Percentiles rank a stretch among this genome's conserved stretches.
Conservation (phyloP, 2,329 filamentous ascomycete species). For the Stylonectria norvegica region DNA sequence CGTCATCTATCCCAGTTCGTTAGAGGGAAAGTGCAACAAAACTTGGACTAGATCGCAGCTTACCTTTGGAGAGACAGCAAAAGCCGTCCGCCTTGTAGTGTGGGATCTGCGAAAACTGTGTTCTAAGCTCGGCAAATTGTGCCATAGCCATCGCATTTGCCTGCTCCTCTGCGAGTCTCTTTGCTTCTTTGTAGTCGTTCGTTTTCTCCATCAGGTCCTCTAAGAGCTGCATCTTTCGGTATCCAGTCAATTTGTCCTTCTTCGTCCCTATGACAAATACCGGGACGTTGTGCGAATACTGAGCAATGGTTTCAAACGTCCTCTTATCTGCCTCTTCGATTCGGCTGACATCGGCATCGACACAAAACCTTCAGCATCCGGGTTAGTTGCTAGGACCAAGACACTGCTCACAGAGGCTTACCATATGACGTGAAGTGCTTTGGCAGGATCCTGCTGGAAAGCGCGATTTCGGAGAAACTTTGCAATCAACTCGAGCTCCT, state of each 20-base stretch:
- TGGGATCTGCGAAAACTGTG: slow-evolving; percentile 22
- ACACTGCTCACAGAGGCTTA: fast-evolving
- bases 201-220: slow-evolving; percentile 26
- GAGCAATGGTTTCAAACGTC: slow-evolving; percentile 25
- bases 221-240: slow-evolving; percentile 16
- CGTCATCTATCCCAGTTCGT: slow-evolving; percentile 18
- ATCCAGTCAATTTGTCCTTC: slow-evolving; percentile 24
- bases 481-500: slow-evolving; percentile 23
- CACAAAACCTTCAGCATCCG: slow-evolving; percentile 18
- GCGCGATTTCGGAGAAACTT: slow-evolving; percentile 25
- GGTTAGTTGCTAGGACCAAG: fast-evolving
- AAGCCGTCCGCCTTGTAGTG: slow-evolving; percentile 27
- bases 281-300: slow-evolving; percentile 24
- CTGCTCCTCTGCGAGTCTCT: slow-evolving; percentile 17
- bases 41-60: no score
- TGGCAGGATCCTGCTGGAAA: slow-evolving; percentile 23
- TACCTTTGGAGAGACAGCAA: slow-evolving; percentile 25
- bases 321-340: slow-evolving; percentile 27
- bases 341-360: slow-evolving; percentile 23
- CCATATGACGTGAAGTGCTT: slow-evolving; percentile 26
- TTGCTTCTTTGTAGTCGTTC: slow-evolving; percentile 23
- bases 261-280: slow-evolving; percentile 26
- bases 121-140: slow-evolving; percentile 22
- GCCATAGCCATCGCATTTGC: slow-evolving; percentile 20
- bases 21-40: no score